Conservation (phyloP, 2,329 filamentous ascomycete species). For the Eutypella sp. region DNA sequence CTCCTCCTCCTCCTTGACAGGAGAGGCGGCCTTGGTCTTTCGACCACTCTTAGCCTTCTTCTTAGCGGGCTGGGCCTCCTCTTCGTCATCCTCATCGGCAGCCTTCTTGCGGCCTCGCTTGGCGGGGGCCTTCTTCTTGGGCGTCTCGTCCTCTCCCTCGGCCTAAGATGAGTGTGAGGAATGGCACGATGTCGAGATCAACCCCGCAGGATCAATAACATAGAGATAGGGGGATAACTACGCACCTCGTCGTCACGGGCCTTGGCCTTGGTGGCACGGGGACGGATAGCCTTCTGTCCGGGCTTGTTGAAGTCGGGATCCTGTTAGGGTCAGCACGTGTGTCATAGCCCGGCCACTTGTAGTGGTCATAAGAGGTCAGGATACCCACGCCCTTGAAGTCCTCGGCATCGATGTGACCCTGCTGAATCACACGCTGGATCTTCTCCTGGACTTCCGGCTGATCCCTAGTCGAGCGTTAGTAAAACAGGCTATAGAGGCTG, state of each 20-base stretch:
- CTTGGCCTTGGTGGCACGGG: slow-evolving; percentile 31
- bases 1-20: slow-evolving; percentile 23
- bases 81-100: slow-evolving; percentile 15
- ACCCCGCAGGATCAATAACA: too few species aligned
- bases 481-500: neutral
- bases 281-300: slow-evolving; percentile 60
- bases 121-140: too few species aligned
- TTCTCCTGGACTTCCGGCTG: slow-evolving; percentile 65
- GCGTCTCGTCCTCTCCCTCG: slow-evolving; percentile 19
- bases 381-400: slow-evolving; percentile 84
- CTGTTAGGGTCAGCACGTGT: slow-evolving; percentile 35
- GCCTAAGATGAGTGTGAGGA: slow-evolving; percentile 9
- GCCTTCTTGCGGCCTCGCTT: slow-evolving; percentile 36
- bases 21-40: slow-evolving; percentile 31
- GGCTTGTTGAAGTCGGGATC: slow-evolving; percentile 70
- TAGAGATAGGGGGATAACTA: too few species aligned
- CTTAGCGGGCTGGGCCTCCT: slow-evolving; percentile 26
- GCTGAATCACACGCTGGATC: slow-evolving; percentile 63
- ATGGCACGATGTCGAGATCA: slow-evolving; percentile 3
- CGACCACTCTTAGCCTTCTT: slow-evolving; percentile 32
- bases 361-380: too few species aligned
- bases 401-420: slow-evolving; percentile 77
- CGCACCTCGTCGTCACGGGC: slow-evolving; percentile 28
- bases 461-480: slow-evolving; percentile 27
- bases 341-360: neutral